Evolutionary conservation across 1,284 basidiomycete species (phyloP).

Genomic region (Anthracocystis panici-leucophaei): DNA sequence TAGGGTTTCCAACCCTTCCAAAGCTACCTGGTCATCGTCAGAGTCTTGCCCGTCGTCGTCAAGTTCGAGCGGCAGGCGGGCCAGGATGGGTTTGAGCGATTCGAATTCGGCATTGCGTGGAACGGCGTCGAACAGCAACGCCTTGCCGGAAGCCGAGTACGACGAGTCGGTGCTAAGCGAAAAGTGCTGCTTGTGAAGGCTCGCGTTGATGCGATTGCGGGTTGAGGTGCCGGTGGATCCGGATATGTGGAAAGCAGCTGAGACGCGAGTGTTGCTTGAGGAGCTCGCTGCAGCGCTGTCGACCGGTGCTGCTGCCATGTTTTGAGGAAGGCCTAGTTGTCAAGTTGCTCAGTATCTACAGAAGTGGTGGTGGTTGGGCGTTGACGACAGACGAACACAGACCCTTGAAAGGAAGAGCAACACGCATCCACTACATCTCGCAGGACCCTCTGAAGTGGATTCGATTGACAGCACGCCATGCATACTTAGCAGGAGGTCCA

Average conservation of each 20-base stretch:
- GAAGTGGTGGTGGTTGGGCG: background rate
- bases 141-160: constrained; percentile 3
- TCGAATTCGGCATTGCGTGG: constrained; percentile 50
- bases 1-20: background rate
- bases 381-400: background rate
- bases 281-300: background rate
- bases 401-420: background rate
- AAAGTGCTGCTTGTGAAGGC: constrained; percentile 44
- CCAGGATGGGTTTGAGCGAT: constrained; percentile 55
- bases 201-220: constrained; percentile 26
- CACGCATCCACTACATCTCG: background rate
- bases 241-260: constrained; percentile 14
- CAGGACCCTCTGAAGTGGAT: too few species aligned
- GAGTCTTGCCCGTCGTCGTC: constrained; percentile 11
- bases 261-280: background rate
- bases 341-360: too few species aligned
- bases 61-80: constrained; percentile 35
- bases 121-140: constrained; percentile 44
- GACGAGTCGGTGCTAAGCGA: constrained; percentile 24
- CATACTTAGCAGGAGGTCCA: background rate
- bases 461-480: background rate
- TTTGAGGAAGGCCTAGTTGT: background rate
- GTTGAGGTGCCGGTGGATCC: constrained; percentile 20
- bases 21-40: background rate
- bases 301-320: background rate